Evolutionary conservation across 805 yeast genomes (phyloP), one percentile per base, ranked within the genome.

Genomic region (Hyphopichia homilentoma): DNA sequence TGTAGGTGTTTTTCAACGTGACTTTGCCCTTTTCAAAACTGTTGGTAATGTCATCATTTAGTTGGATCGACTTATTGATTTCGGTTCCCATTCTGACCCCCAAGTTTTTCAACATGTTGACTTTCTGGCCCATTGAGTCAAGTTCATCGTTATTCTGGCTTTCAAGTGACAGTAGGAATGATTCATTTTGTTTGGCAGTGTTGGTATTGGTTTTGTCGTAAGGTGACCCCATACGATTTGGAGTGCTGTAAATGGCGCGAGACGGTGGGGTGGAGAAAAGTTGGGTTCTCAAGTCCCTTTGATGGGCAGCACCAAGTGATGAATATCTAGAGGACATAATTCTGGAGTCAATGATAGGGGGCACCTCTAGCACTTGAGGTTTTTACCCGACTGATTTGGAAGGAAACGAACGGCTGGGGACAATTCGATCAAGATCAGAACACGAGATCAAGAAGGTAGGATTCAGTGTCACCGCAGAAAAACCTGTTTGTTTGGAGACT

Each of bases 51-150:
- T 63, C 68, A 36, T 65, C 71, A 39, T 65, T 66, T 33, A 67
- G 40, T 34, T 59, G 41, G 33, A 64, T 55, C 8, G 64, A 56
- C 41, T 59, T 60, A 47, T 67, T 65, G 47, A 67, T 67, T 33
- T 67, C 72, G 6, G 53, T 41, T 3, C 73, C 73, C 71, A 67
- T 66, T 27, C 47, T 52, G 16, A 59, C 53, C 16, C 72, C 70
- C 40, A 67, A 44, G 36, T 56, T 60, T 45, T 65, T 67, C 37
- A 67, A 49, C 47, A 65, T 54, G 16, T 61, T 52, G 31, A 67
- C 70, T 35, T 65, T 66, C 31, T 57, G 56, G 32, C 61, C 50
- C 71, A 67, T 67, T 29, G 48, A 34, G 31, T 64, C 67, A 38
- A 65, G 41, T 38, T 66, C 72, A 7, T 61, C 67, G 38, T 64